Evolutionary conservation across 192 early-diverging fungal genomes (phyloP).

Genomic region (Phycomyces blakesleeanus): DNA sequence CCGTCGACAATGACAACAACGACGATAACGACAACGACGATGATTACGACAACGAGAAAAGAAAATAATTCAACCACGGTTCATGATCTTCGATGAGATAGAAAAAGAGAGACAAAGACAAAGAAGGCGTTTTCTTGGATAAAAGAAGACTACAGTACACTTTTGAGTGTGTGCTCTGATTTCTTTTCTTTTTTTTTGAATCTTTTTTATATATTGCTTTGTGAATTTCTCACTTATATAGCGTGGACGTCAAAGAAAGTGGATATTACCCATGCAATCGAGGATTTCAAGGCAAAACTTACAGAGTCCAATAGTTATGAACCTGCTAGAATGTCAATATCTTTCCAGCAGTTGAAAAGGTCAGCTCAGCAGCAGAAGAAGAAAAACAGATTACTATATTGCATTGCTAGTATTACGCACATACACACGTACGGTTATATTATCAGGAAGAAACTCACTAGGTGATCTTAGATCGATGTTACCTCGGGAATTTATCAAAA

Average conservation of each 20-base stretch:
- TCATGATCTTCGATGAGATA: not conserved
- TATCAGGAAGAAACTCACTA: not conserved
- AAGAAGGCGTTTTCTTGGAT: no score
- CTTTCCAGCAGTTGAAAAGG: not conserved
- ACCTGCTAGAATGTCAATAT: not conserved
- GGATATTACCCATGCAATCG: not conserved
- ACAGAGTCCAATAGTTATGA: not conserved
- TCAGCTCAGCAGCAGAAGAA: not conserved
- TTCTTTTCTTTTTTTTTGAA: not conserved
- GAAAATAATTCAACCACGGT: not conserved
- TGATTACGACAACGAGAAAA: not conserved
- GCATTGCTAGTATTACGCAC: not conserved
- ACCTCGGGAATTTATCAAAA: not conserved
- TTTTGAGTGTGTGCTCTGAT: slow-evolving; percentile 5
- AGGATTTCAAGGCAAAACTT: not conserved
- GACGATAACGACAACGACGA: no score
- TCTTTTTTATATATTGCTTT: not conserved
- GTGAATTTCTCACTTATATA: no score
- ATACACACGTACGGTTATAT: not conserved
- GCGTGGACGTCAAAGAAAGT: not conserved
- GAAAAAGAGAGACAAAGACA: no score
- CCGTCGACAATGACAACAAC: no score
- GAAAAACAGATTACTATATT: not conserved
- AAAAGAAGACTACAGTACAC: not conserved
- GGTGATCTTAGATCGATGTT: not conserved